phyloP scores from a whole-genome alignment of 257 asterid species.

The Nicotiana knightiana region DNA sequence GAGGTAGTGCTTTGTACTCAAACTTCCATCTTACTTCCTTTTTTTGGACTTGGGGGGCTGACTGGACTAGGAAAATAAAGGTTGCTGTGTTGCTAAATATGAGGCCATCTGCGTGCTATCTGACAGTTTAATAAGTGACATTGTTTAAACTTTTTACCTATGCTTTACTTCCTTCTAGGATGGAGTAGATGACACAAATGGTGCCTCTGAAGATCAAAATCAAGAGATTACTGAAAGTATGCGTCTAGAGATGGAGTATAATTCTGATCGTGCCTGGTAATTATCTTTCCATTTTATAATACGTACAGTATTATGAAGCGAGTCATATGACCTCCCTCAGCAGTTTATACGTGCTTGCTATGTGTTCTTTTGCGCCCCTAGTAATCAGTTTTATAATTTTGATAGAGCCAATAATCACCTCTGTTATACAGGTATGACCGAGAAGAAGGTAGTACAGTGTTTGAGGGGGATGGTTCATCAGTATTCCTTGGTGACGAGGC shows the following conservation, averaged over 20 bases:
- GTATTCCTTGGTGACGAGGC: slow-evolving; percentile 84
- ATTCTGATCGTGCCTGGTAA: slow-evolving; percentile 93
- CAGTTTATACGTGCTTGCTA: slow-evolving; percentile 25
- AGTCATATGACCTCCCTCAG: background rate
- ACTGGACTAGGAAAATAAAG: background rate
- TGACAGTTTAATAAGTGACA: background rate
- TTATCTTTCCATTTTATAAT: background rate
- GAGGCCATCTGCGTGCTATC: background rate
- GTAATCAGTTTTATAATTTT: slow-evolving; percentile 10
- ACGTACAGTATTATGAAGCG: background rate
- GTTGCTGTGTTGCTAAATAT: background rate
- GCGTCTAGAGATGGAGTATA: slow-evolving; percentile 86
- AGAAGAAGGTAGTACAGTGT: slow-evolving; percentile 81
- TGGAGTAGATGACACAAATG: slow-evolving; percentile 33
- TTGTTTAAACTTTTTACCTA: background rate
- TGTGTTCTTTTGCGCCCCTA: slow-evolving; percentile 1
- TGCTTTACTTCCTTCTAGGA: slow-evolving; percentile 40
- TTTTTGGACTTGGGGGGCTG: background rate
- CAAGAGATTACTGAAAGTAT: slow-evolving; percentile 72
- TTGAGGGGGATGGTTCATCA: slow-evolving; percentile 63
- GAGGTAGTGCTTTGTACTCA: slow-evolving; percentile 43
- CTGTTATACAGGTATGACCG: slow-evolving; percentile 66
- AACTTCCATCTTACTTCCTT: background rate
- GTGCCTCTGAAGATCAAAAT: slow-evolving; percentile 38
- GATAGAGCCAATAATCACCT: background rate